Percentiles rank a stretch among this genome's conserved stretches.
Evolutionary conservation across 2,329 filamentous ascomycete species (phyloP).

Genomic region (Alternaria sp.): DNA sequence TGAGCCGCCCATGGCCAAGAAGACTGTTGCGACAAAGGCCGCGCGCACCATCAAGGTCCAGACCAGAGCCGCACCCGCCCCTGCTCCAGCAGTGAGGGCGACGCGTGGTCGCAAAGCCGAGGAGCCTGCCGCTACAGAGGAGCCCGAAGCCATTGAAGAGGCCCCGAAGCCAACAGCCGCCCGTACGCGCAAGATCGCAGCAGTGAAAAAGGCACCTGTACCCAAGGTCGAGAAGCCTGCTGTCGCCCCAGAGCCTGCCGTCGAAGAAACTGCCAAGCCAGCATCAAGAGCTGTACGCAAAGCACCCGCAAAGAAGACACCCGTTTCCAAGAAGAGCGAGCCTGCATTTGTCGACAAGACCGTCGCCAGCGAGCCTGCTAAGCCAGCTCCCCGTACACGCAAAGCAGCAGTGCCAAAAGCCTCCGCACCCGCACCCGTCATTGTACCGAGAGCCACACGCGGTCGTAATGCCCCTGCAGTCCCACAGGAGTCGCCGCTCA

Average conservation of each 20-base stretch:
- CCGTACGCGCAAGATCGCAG: conserved; percentile 27
- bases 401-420: conserved; percentile 24
- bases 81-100: conserved; percentile 31
- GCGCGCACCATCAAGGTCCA: conserved; percentile 31
- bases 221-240: conserved; percentile 15
- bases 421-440: conserved; percentile 13
- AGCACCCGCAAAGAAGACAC: conserved; percentile 24
- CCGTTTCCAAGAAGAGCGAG: conserved; percentile 16
- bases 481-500: conserved; percentile 33
- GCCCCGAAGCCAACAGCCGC: conserved; percentile 23
- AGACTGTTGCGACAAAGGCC: conserved; percentile 26
- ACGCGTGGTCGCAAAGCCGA: conserved; percentile 33
- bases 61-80: conserved; percentile 19
- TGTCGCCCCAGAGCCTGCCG: conserved; percentile 12
- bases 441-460: conserved; percentile 27
- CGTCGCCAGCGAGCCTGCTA: conserved; percentile 18
- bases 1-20: conserved; percentile 23
- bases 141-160: conserved; percentile 20
- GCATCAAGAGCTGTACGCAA: conserved; percentile 24
- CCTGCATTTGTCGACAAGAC: conserved; percentile 12
- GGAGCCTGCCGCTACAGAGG: conserved; percentile 15
- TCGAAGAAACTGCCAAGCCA: conserved; percentile 23
- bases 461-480: conserved; percentile 25
- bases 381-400: conserved; percentile 28
- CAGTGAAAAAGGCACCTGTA: conserved; percentile 21